phyloP scores from a whole-genome alignment of 2,329 filamentous ascomycete species.

The Cytospora leucostoma region DNA sequence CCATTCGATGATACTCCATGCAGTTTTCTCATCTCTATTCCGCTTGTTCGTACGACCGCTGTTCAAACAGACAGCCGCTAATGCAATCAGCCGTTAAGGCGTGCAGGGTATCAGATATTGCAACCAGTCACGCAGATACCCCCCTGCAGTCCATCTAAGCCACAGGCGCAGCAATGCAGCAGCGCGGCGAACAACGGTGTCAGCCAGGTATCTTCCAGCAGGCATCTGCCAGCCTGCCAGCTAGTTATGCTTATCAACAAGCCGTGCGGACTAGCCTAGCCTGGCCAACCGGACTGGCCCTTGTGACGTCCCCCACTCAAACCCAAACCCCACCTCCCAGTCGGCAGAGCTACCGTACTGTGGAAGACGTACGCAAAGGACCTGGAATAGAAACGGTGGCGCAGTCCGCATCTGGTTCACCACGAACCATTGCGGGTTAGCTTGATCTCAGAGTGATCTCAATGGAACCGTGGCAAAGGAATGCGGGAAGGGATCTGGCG shows the following conservation, averaged over 20 bases:
- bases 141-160: conserved; percentile 15
- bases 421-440: conserved; percentile 20
- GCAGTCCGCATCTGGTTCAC: conserved; percentile 16
- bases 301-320: conserved; percentile 5
- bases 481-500: conserved; percentile 16
- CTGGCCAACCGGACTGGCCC: conserved; percentile 14
- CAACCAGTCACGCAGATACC: conserved; percentile 2
- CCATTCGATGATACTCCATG: not conserved
- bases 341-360: conserved; percentile 13
- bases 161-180: conserved; percentile 8
- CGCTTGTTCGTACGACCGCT: conserved; percentile 31
- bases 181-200: not conserved
- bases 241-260: not conserved
- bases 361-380: not conserved
- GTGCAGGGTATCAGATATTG: conserved; percentile 18
- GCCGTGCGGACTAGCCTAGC: conserved; percentile 1
- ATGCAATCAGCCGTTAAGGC: conserved; percentile 28
- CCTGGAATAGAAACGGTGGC: not conserved
- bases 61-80: conserved; percentile 35
- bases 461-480: conserved; percentile 12
- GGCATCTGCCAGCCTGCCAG: not conserved
- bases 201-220: not conserved
- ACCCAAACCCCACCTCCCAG: not conserved
- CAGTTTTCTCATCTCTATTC: not conserved
- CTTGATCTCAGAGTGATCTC: conserved; percentile 15